Percentiles rank a stretch among this genome's conserved stretches.
Conservation (phyloP, 352 stramenopile species). For the Phytophthora litchii region DNA sequence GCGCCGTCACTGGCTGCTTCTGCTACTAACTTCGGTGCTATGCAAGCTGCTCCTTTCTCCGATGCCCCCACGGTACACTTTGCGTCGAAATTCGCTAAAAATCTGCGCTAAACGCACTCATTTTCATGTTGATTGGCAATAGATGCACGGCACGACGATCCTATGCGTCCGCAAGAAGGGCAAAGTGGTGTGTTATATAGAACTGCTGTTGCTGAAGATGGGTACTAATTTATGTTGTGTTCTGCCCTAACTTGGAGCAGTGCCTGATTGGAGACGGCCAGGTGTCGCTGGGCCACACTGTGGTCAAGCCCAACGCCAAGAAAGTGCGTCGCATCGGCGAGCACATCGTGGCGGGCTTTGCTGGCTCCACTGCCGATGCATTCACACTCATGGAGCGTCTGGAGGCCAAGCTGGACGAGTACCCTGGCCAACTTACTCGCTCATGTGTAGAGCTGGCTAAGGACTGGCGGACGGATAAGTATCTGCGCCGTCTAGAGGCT, state of each 20-base stretch:
- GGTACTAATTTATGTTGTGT: neutral
- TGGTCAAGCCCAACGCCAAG: constrained; percentile 98
- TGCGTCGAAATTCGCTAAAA: neutral
- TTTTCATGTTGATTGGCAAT: constrained; percentile 3
- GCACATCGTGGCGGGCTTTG: constrained; percentile 97
- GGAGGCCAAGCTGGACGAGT: constrained; percentile 98
- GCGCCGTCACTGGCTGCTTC: constrained; percentile 18
- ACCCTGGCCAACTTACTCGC: constrained; percentile 96
- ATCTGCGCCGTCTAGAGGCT: constrained; percentile 95
- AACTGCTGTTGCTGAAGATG: neutral
- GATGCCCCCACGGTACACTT: constrained; percentile 52
- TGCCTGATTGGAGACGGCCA: constrained; percentile 98
- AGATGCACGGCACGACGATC: constrained; percentile 97
- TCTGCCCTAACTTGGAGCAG: constrained; percentile 24
- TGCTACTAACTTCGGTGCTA: constrained; percentile 17
- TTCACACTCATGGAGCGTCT: constrained; percentile 99
- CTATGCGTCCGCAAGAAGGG: constrained; percentile 97
- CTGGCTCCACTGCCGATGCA: constrained; percentile 96
- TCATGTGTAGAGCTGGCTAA: constrained; percentile 99
- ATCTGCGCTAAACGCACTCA: neutral
- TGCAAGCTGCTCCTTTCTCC: constrained; percentile 52
- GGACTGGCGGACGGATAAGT: constrained; percentile 99
- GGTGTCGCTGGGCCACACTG: constrained; percentile 94
- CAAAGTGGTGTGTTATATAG: constrained; percentile 90
- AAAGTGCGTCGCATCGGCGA: constrained; percentile 97